Conservation (phyloP, 2,329 filamentous ascomycete species). For the Trichoderma arundinaceum region DNA sequence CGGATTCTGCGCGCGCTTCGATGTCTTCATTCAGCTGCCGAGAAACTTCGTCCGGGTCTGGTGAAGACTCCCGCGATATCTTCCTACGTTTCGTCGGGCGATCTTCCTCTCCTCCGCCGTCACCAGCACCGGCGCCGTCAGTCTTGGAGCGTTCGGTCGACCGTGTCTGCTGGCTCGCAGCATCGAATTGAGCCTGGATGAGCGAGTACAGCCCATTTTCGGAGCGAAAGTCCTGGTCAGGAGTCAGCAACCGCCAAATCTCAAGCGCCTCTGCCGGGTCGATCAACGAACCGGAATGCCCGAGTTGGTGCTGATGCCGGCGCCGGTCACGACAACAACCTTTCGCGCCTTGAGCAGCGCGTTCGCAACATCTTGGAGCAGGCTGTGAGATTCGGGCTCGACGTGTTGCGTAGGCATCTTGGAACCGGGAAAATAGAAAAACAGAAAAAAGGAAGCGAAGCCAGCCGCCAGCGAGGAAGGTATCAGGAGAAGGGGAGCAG, state of each 20-base stretch:
- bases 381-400: constrained; percentile 55
- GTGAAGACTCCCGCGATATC: constrained; percentile 38
- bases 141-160: constrained; percentile 36
- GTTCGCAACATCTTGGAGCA: constrained; percentile 70
- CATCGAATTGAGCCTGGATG: constrained; percentile 71
- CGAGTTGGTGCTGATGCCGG: constrained; percentile 76
- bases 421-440: neutral
- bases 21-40: constrained; percentile 37
- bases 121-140: constrained; percentile 38
- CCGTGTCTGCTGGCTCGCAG: constrained; percentile 46
- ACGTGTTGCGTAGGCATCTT: constrained; percentile 66
- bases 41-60: constrained; percentile 30
- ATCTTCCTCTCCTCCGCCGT: constrained; percentile 36
- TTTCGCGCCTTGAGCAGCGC: constrained; percentile 68
- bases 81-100: constrained; percentile 45
- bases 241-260: constrained; percentile 33
- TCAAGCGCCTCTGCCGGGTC: constrained; percentile 10
- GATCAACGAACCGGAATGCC: constrained; percentile 67
- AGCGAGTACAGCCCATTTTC: constrained; percentile 75
- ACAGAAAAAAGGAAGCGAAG: neutral
- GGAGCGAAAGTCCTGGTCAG: constrained; percentile 69
- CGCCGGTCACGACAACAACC: constrained; percentile 73
- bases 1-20: constrained; percentile 29
- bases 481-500: neutral
- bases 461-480: constrained; percentile 1